Evolutionary conservation across 202 grass and related monocot genomes (phyloP), one percentile per base, ranked within the genome.

Genomic region (Digitaria exilis): DNA sequence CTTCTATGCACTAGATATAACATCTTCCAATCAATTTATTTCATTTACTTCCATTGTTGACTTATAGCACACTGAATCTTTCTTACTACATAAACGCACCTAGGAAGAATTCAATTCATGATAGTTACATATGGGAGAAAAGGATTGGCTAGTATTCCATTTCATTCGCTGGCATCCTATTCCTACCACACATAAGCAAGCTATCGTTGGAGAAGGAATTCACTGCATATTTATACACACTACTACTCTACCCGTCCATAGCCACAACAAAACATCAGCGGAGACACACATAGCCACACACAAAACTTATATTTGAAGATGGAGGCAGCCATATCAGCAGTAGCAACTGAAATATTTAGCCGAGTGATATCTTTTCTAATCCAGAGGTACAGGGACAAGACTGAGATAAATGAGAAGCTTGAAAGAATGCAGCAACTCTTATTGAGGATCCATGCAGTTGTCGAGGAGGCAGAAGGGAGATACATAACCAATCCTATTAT

Each of bases 401-500:
- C 16, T 21, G 16, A 32, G 16, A 37, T 37, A 9, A 50, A 77
- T 3, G 28, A 77, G 73, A 84, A 60, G 66, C 6, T 72, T 28
- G 13, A 77, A 11, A 77, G 82, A 50, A 16, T 84, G 4, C 48
- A 77, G 16, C 82, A 60, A 0, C 51, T 84, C 5, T 30, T 84
- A 7, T n/a, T 69, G 21, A 68, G 82, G 29, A n/a, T 69, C 25
- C 82, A 84, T n/a, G 76, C 43, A 21, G 63, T 84, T 6, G 15
- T 77, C 5, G 51, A 77, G 8, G 82, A 84, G 51, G 51, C 73
- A 3, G 81, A 84, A 9, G 48, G 48, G 14, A 62, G 71, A 18
- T 43, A 57, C 12, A 75, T 84, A 32, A 69, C 62, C 49, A 69
- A 77, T 52, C 76, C 62, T n/a, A 7, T 6, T 7, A 84, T 84